Base-by-base conservation (phyloP, 306 rosid species). In the Cicer chorassanicum region DNA sequence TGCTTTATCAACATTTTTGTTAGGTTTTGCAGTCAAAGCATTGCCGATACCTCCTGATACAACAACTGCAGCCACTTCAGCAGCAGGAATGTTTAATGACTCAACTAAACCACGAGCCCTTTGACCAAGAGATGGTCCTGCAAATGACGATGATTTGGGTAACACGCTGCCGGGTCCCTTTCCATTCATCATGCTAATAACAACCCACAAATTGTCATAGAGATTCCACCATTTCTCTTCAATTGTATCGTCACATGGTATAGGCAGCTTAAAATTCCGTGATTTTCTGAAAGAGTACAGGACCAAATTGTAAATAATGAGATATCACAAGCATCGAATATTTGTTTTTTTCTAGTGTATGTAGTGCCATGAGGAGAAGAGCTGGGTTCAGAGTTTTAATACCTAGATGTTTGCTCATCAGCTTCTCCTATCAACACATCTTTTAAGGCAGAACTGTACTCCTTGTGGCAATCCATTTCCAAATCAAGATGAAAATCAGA, bases 11-110 rank as follows among this genome's bases (percentile, higher is more conserved):
- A 86, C 76, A 76, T n/a, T 87, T 85, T 82, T 90, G 88, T 90
- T 94, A 79, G 91, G 88, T 78, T 91, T 94, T 74, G 93, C 92
- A 82, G 84, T 86, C 83, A 94, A 86, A 50, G 97, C 98, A 81
- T 85, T 83, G 84, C 98, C 82, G 65, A 94, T 90, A 45, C 98
- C 98, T 74, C 98, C 97, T 65, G 96, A 87, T 64, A 94, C 98
- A 85, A 94, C 98, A 79, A 86, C 98, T 55, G 98, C 97, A 81
- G 98, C 98, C 84, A 94, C 96, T 88, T 94, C 98, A 11, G 96
- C 98, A 73, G 97, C 98, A 69, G 98, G 98, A 90, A 91, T 92
- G 84, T 94, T 94, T 77, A 94, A 83, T 40, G 98, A 94, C 85
- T 94, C 98, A 51, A 94, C 97, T 74, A 94, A 87, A 77, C 93